Conservation (phyloP, 2,329 filamentous ascomycete genomes). For the Pseudogymnoascus sp. region DNA sequence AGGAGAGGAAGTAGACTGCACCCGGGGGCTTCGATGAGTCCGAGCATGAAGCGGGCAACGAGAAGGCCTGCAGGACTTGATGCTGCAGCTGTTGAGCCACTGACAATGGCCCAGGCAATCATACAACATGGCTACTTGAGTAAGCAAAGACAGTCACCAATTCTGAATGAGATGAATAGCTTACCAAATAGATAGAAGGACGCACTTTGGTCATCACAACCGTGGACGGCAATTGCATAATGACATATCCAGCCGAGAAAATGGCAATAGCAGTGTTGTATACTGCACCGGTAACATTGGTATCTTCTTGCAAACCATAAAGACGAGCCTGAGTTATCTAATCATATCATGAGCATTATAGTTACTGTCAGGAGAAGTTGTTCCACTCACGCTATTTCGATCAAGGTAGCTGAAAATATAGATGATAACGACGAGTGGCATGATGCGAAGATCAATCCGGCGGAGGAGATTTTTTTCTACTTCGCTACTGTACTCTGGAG, state of each 20-base stretch:
- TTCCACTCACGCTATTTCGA: conserved; percentile 18
- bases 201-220: conserved; percentile 35
- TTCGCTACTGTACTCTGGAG: neutral
- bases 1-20: conserved; percentile 31
- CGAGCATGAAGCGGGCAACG: conserved; percentile 29
- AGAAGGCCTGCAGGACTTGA: conserved; percentile 28
- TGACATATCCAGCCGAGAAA: conserved; percentile 38
- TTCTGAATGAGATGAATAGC: neutral
- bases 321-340: neutral
- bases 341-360: neutral
- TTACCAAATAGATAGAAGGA: neutral
- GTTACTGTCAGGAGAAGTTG: neutral
- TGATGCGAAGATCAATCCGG: conserved; percentile 31
- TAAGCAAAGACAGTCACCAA: neutral
- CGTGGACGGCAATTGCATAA: conserved; percentile 42
- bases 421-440: conserved; percentile 33
- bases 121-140: conserved; percentile 13
- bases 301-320: neutral
- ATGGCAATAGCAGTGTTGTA: conserved; percentile 9
- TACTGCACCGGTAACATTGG: neutral
- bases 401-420: conserved; percentile 38
- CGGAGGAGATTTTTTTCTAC: conserved; percentile 30
- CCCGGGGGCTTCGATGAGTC: conserved; percentile 21
- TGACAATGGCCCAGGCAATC: conserved; percentile 27
- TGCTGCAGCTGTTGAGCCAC: conserved; percentile 29